Percentiles rank a stretch among this genome's conserved stretches.
Evolutionary conservation across 805 yeast genomes (phyloP).

Genomic region (Starmerella khaoyaiensis): DNA sequence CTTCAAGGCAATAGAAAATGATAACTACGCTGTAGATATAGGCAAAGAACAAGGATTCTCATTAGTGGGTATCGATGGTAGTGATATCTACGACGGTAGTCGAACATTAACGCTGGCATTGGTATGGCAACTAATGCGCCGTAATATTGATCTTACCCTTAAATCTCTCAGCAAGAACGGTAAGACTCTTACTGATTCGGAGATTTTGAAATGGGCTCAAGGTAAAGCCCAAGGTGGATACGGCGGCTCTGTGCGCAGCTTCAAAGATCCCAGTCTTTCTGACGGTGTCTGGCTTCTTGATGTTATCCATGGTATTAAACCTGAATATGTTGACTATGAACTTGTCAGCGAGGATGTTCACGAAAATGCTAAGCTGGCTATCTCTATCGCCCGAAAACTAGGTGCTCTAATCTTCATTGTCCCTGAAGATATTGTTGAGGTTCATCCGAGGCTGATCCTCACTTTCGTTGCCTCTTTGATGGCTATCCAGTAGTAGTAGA

Average conservation of each 20-base stretch:
- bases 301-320: slow-evolving; percentile 82
- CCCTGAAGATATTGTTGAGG: slow-evolving; percentile 99
- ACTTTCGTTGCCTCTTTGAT: slow-evolving; percentile 93
- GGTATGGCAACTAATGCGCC: slow-evolving; percentile 98
- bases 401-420: slow-evolving; percentile 98
- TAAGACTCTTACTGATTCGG: slow-evolving; percentile 64
- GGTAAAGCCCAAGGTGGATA: slow-evolving; percentile 61
- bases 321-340: slow-evolving; percentile 95
- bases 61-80: slow-evolving; percentile 94
- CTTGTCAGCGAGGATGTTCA: slow-evolving; percentile 79
- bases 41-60: slow-evolving; percentile 90
- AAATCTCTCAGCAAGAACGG: slow-evolving; percentile 59
- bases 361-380: slow-evolving; percentile 92
- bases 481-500: too few species aligned
- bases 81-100: slow-evolving; percentile 90
- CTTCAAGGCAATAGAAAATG: slow-evolving; percentile 91
- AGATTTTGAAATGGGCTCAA: slow-evolving; percentile 90
- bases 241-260: slow-evolving; percentile 72
- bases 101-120: slow-evolving; percentile 78
- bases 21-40: slow-evolving; percentile 94
- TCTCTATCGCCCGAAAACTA: slow-evolving; percentile 92
- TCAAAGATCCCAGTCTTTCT: slow-evolving; percentile 67
- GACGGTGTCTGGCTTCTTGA: slow-evolving; percentile 76
- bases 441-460: slow-evolving; percentile 80
- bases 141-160: slow-evolving; percentile 80